A percentile compares a stretch with the other conserved stretches of the same genome.
phyloP scores from a whole-genome alignment of 805 yeast genomes.

The Candida succiphila region DNA sequence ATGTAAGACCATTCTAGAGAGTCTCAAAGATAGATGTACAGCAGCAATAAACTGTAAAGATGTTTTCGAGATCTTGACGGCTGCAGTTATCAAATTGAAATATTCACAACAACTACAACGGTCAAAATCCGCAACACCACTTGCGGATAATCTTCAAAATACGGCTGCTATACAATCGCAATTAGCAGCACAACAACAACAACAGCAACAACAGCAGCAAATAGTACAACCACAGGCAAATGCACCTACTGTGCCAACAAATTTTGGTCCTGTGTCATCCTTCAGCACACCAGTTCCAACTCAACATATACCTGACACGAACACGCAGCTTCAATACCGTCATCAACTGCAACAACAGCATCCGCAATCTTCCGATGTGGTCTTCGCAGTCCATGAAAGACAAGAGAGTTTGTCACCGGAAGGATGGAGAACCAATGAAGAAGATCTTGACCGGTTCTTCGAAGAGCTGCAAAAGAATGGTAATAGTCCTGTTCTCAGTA shows the following conservation, averaged over 20 bases:
- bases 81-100: slow-evolving; percentile 57
- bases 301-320: no score
- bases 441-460: slow-evolving; percentile 36
- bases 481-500: slow-evolving; percentile 17
- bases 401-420: background rate
- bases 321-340: background rate
- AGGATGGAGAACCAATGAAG: slow-evolving; percentile 26
- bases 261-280: no score
- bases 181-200: background rate
- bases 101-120: slow-evolving; percentile 15
- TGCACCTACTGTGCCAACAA: background rate
- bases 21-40: slow-evolving; percentile 61
- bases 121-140: background rate
- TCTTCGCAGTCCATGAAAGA: background rate
- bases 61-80: slow-evolving; percentile 60
- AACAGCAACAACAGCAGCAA: background rate
- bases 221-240: no score
- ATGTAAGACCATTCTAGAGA: slow-evolving; percentile 48
- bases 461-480: slow-evolving; percentile 31
- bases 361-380: no score
- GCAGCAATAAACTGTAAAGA: slow-evolving; percentile 68
- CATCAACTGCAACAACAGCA: background rate
- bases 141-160: background rate
- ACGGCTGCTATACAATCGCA: background rate
- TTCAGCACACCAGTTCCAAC: no score